phyloP scores from a whole-genome alignment of 1,284 basidiomycete genomes.

The Leccinum idahoense region DNA sequence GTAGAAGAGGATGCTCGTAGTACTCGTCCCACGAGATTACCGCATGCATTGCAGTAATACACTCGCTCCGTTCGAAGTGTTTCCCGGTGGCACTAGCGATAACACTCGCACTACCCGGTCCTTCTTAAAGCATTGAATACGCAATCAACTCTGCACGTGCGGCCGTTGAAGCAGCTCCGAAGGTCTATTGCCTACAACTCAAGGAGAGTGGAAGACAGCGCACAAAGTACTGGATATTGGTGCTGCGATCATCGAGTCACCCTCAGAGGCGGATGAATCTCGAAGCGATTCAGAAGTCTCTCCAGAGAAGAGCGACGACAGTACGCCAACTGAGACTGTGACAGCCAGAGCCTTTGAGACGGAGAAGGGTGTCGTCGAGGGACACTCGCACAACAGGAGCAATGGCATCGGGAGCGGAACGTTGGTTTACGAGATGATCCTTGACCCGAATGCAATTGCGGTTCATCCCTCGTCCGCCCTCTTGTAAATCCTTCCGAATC shows the following conservation, averaged over 20 bases:
- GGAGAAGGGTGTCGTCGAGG: slow-evolving; percentile 7
- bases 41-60: too few relatives aligned
- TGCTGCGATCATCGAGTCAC: too few relatives aligned
- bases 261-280: too few relatives aligned
- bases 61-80: too few relatives aligned
- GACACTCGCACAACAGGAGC: neutral
- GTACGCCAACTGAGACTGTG: neutral
- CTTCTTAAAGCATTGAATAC: slow-evolving; percentile 60
- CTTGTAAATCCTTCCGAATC: slow-evolving; percentile 50
- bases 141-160: slow-evolving; percentile 68
- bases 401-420: slow-evolving; percentile 1
- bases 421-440: slow-evolving; percentile 24
- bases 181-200: slow-evolving; percentile 76
- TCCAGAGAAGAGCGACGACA: neutral
- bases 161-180: slow-evolving; percentile 73
- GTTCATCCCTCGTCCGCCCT: slow-evolving; percentile 48
- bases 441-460: slow-evolving; percentile 31
- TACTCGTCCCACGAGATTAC: too few relatives aligned
- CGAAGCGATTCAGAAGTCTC: too few relatives aligned
- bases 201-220: slow-evolving; percentile 62
- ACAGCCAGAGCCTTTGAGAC: slow-evolving; percentile 9
- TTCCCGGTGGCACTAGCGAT: too few relatives aligned
- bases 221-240: too few relatives aligned
- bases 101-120: slow-evolving; percentile 35
- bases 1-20: too few relatives aligned